These are phyloP conservation scores for Solanum arcanum DNA, from an alignment of 257 asterid species.

Conservation along the genomic window DNA sequence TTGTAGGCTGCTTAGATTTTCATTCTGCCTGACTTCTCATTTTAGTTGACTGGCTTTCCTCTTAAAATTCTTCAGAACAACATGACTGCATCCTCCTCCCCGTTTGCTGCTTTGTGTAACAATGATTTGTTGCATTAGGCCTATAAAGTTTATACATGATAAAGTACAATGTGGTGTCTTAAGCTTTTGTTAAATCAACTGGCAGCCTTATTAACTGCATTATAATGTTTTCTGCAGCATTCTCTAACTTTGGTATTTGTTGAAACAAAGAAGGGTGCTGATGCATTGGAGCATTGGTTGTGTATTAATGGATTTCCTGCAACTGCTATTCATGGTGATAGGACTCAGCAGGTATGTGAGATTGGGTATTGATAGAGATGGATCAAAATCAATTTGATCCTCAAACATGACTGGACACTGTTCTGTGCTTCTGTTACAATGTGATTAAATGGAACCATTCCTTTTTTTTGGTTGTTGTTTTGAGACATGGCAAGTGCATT, in stretches of 20 bases:
- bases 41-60: neutral
- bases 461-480: neutral
- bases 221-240: constrained; percentile 38
- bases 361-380: neutral
- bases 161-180: neutral
- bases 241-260: constrained; percentile 71
- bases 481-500: neutral
- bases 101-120: neutral
- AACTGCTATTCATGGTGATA: constrained; percentile 83
- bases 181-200: neutral
- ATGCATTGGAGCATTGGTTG: constrained; percentile 71
- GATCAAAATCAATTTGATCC: neutral
- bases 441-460: neutral
- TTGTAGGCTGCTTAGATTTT: neutral
- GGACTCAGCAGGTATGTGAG: constrained; percentile 64
- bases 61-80: neutral
- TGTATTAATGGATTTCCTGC: constrained; percentile 63
- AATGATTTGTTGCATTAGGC: neutral
- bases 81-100: neutral
- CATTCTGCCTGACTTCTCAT: neutral
- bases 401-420: neutral
- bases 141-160: neutral
- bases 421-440: neutral
- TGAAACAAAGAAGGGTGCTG: constrained; percentile 91
- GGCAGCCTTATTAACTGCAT: neutral